Conservation (phyloP, 495 filamentous ascomycete species). For the Chaetomium tenue region DNA sequence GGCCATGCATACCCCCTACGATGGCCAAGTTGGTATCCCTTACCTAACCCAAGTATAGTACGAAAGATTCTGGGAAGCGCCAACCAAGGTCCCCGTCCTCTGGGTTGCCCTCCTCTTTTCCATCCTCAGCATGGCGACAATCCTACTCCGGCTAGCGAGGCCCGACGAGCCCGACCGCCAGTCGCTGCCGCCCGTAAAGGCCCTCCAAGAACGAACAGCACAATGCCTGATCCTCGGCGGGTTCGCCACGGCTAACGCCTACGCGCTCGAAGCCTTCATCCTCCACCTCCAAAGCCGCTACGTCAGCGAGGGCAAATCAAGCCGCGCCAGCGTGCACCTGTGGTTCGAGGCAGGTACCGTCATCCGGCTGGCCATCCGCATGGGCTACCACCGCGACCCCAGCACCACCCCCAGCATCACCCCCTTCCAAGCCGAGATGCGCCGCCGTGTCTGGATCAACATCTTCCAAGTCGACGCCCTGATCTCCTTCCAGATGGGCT, state of each 20-base stretch:
- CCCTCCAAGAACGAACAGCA: constrained; percentile 1
- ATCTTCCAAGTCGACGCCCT: constrained; percentile 10
- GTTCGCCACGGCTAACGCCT: constrained; percentile 5
- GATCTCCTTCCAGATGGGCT: constrained; percentile 10
- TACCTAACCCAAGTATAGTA: constrained; percentile 1
- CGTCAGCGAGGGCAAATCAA: not conserved
- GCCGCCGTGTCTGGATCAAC: constrained; percentile 4
- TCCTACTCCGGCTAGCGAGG: not conserved
- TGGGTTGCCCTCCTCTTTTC: constrained; percentile 10
- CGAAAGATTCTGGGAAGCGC: constrained; percentile 2
- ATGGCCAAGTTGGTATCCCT: not conserved
- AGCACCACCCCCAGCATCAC: not conserved
- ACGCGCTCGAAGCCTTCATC: constrained; percentile 6
- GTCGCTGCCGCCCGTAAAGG: not conserved
- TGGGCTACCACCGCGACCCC: constrained; percentile 14
- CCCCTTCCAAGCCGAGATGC: constrained; percentile 9
- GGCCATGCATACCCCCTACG: not conserved
- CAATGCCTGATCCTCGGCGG: constrained; percentile 9
- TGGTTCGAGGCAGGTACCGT: constrained; percentile 9
- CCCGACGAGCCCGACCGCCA: not conserved
- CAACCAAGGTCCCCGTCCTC: not conserved
- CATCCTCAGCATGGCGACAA: not conserved
- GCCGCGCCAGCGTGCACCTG: not conserved
- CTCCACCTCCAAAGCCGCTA: constrained; percentile 4
- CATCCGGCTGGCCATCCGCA: constrained; percentile 5